Evolutionary conservation across 169 alveolate genomes (phyloP).

Genomic region (Plasmodium coatneyi): DNA sequence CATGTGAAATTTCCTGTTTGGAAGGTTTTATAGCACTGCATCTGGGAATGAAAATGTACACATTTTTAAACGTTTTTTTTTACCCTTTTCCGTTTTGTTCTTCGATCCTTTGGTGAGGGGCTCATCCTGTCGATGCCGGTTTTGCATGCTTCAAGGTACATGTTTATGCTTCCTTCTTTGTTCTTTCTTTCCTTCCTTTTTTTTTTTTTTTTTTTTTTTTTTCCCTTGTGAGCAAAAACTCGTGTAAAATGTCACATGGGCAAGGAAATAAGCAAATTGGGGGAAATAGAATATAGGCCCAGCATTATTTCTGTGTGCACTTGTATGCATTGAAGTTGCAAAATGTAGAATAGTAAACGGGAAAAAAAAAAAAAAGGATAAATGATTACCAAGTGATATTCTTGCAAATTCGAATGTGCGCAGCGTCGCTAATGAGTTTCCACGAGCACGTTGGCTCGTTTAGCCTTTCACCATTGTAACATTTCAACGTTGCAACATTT

Average conservation of each 20-base stretch:
- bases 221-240: not conserved
- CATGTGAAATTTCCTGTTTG: not conserved
- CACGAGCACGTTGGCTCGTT: not conserved
- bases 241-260: not conserved
- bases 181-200: not conserved
- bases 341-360: not conserved
- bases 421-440: not conserved
- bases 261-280: not conserved
- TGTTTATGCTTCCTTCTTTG: not conserved
- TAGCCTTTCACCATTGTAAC: not conserved
- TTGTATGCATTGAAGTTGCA: conserved; percentile 38
- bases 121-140: conserved; percentile 2
- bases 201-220: not conserved
- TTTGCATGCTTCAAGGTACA: not conserved
- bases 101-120: not conserved
- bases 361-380: conserved; percentile 1
- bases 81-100: not conserved
- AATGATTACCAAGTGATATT: not conserved
- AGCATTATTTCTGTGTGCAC: conserved; percentile 29
- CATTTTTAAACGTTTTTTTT: not conserved
- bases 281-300: not conserved
- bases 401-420: not conserved
- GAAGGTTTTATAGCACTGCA: not conserved
- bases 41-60: conserved; percentile 1
- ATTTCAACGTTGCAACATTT: not conserved